A percentile compares a stretch with the other conserved stretches of the same genome.
Evolutionary conservation across 176 grass and related monocot species (phyloP).

Genomic region (Juncus inflexus): DNA sequence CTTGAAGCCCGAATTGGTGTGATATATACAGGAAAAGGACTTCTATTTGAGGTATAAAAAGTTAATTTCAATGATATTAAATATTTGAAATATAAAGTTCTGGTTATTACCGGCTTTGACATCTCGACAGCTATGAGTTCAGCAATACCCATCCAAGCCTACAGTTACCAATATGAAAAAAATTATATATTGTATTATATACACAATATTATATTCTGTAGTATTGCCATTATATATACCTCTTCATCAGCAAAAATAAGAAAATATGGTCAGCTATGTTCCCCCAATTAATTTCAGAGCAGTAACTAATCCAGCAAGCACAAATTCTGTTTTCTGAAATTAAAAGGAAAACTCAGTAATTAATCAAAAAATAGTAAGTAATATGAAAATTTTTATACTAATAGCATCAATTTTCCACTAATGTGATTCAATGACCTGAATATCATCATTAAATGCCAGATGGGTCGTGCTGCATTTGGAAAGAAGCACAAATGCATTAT

Average conservation of each 20-base stretch:
- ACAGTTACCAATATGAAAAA: slow-evolving; percentile 33
- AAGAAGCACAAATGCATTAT: slow-evolving; percentile 93
- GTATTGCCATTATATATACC: slow-evolving; percentile 39
- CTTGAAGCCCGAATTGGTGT: too few species aligned
- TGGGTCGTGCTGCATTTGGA: slow-evolving; percentile 80
- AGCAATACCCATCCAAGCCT: slow-evolving; percentile 90
- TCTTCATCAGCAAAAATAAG: slow-evolving; percentile 97
- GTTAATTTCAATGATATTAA: background rate
- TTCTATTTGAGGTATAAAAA: slow-evolving; percentile 4
- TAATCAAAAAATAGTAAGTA: background rate
- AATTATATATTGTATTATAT: background rate
- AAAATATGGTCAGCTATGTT: slow-evolving; percentile 76
- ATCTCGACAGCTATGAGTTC: slow-evolving; percentile 96
- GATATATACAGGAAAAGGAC: too few species aligned
- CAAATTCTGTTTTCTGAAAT: slow-evolving; percentile 80
- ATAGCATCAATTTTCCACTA: slow-evolving; percentile 11
- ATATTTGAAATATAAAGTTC: slow-evolving; percentile 9
- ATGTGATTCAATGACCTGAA: slow-evolving; percentile 51
- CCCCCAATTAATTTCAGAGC: slow-evolving; percentile 72
- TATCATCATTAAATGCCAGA: slow-evolving; percentile 98
- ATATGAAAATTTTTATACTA: slow-evolving; percentile 10
- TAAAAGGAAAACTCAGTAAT: background rate
- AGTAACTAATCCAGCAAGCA: slow-evolving; percentile 83
- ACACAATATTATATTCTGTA: background rate
- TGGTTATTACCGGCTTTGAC: slow-evolving; percentile 64